Evolutionary conservation across 78 protist genomes (phyloP), one percentile per base, ranked within the genome.

Genomic region (slime mould (Dictyostelium discoideum)): DNA sequence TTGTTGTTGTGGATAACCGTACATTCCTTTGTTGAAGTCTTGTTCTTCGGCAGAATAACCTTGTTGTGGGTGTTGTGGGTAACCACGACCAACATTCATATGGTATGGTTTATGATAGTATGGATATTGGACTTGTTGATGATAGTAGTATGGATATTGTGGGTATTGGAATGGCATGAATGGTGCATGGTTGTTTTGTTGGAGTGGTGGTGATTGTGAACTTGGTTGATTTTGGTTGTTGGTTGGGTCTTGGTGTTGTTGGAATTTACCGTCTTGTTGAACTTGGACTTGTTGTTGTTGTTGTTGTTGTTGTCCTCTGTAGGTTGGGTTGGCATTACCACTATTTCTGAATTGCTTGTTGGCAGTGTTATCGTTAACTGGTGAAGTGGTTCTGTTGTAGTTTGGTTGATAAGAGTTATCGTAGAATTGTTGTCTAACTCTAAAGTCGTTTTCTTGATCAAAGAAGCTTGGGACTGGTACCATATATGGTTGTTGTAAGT

Each of bases 161-260:
- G 89, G 85, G 72, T 88, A 88, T 73, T 72, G 84, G 95, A 24
- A 46, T 80, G 87, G 88, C 60, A 90, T 73, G 26, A 42, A 54
- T 57, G 72, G 67, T 20, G 78, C 83, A 24, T 82, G 93, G 11
- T 29, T 26, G 13, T 37, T 46, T 44, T 84, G 86, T 78, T 81
- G 87, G 24, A 84, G 76, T 39, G 85, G 88, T 37, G 95, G 86
- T 24, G 95, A 90, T 82, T 85, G 90, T 44, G 90, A 85, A 14
- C 20, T 29, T 69, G 79, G 82, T 63, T 85, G 90, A 7, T 10
- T n/a, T 14, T 10, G 5, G 16, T 40, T 13, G 39, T 18, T 39
- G 42, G 39, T 13, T 7, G 63, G 10, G 7, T 69, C 67, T 29
- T 84, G 72, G n/a, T 67, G 79, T 54, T 11, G 26, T 39, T 84